Percentiles rank a stretch among this genome's conserved stretches.
Evolutionary conservation across 768 basidiomycete genomes (phyloP).

Genomic region (Phallus indusiatus): DNA sequence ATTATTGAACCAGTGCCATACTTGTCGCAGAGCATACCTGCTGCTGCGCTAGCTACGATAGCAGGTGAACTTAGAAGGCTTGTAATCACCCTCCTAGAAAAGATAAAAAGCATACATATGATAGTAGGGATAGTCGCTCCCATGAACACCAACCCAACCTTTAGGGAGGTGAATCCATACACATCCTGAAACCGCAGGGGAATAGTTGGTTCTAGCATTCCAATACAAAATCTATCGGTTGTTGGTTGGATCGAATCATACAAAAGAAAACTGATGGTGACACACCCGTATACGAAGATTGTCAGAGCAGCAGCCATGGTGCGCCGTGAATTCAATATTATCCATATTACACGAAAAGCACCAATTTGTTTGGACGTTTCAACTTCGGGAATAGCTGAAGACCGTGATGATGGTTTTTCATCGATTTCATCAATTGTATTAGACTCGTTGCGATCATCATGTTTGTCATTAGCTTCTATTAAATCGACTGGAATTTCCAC

Average conservation of each 20-base stretch:
- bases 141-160: slow-evolving; percentile 60
- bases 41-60: slow-evolving; percentile 29
- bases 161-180: slow-evolving; percentile 38
- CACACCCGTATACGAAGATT: slow-evolving; percentile 47
- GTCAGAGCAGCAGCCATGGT: slow-evolving; percentile 37
- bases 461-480: too few relatives aligned
- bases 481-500: too few relatives aligned
- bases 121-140: slow-evolving; percentile 55
- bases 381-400: not conserved
- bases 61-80: slow-evolving; percentile 2
- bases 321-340: slow-evolving; percentile 36
- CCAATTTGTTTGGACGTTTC: slow-evolving; percentile 20
- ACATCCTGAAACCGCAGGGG: slow-evolving; percentile 42
- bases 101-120: slow-evolving; percentile 38
- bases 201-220: slow-evolving; percentile 41
- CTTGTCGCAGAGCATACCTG: slow-evolving; percentile 51
- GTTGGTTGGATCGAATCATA: slow-evolving; percentile 10
- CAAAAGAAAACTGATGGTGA: slow-evolving; percentile 1
- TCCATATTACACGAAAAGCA: slow-evolving; percentile 31
- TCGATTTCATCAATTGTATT: too few relatives aligned
- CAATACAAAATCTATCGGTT: not conserved
- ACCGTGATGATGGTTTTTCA: too few relatives aligned
- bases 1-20: slow-evolving; percentile 49
- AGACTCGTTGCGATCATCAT: too few relatives aligned
- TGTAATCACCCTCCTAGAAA: not conserved